phyloP scores from a whole-genome alignment of 2,329 filamentous ascomycete species.

The Pyricularia pennisetigena region DNA sequence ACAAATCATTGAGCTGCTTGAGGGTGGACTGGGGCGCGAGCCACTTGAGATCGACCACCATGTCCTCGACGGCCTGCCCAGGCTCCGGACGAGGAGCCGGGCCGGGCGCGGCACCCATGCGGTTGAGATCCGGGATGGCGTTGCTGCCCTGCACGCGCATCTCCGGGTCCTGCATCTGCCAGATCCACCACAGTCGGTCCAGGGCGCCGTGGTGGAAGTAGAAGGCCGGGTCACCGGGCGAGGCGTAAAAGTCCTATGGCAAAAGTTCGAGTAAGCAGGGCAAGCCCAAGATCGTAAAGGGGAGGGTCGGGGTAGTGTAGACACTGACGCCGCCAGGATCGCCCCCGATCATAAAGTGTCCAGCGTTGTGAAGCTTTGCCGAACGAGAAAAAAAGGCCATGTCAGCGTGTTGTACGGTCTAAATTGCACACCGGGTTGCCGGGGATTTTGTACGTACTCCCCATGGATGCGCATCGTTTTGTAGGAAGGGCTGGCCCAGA shows the following conservation, averaged over 20 bases:
- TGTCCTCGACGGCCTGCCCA: constrained; percentile 6
- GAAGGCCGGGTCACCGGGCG: constrained; percentile 27
- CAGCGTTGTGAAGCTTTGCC: constrained; percentile 5
- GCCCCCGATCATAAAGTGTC: constrained; percentile 5
- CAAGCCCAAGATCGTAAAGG: background rate
- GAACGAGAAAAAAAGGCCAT: too few species aligned
- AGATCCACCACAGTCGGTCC: constrained; percentile 30
- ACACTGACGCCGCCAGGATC: constrained; percentile 5
- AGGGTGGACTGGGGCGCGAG: constrained; percentile 9
- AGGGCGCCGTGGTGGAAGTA: constrained; percentile 28
- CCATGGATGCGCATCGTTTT: constrained; percentile 10
- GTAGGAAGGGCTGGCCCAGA: constrained; percentile 10
- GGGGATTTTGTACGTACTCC: too few species aligned
- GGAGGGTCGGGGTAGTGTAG: background rate
- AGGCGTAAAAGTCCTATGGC: constrained; percentile 13
- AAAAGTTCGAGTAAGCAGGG: background rate
- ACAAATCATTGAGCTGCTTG: constrained; percentile 12
- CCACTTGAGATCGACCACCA: constrained; percentile 17
- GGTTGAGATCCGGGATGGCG: constrained; percentile 20
- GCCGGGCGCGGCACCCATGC: constrained; percentile 19
- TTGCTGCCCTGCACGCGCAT: constrained; percentile 21
- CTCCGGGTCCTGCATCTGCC: constrained; percentile 28
- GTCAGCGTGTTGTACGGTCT: background rate
- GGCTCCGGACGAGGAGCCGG: constrained; percentile 12
- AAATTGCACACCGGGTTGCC: too few species aligned